These are phyloP conservation scores for Umbelopsis sp. DNA, from an alignment of 371 early-diverging fungal species.

Conservation along the genomic window DNA sequence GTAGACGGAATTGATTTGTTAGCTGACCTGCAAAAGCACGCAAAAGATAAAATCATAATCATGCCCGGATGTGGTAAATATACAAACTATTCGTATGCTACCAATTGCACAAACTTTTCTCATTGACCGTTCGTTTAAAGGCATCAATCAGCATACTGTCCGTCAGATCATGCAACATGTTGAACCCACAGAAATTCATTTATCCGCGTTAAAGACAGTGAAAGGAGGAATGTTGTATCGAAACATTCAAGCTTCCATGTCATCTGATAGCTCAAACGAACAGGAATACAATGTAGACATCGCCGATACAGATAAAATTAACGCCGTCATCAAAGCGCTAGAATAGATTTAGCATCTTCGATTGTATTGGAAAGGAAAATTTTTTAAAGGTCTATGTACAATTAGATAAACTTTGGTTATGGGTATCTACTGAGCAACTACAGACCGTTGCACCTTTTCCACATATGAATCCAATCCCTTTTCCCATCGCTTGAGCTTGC, in stretches of 20 bases:
- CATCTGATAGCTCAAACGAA: background rate
- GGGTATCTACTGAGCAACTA: background rate
- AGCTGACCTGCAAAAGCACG: conserved; percentile 36
- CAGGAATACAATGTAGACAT: conserved; percentile 15
- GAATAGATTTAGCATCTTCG: background rate
- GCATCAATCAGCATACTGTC: conserved; percentile 36
- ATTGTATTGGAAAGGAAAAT: background rate
- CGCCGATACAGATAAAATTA: conserved; percentile 13
- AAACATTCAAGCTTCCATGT: conserved; percentile 13
- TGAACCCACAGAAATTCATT: conserved; percentile 37
- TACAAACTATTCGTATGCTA: background rate
- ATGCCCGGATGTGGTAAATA: conserved; percentile 59
- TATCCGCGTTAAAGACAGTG: conserved; percentile 12
- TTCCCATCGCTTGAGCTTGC: conserved; percentile 48
- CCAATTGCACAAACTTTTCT: background rate
- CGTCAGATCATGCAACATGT: conserved; percentile 31
- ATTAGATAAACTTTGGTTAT: no score
- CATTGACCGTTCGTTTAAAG: conserved; percentile 19
- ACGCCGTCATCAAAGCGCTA: background rate
- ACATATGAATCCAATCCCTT: conserved; percentile 51
- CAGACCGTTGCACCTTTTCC: conserved; percentile 14
- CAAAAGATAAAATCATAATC: conserved; percentile 46
- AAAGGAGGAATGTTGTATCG: conserved; percentile 16
- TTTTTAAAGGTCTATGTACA: no score
- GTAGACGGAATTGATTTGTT: conserved; percentile 56